These are phyloP conservation scores for Trametopsis cervina DNA, from an alignment of 768 basidiomycete species.

Conservation along the genomic window DNA sequence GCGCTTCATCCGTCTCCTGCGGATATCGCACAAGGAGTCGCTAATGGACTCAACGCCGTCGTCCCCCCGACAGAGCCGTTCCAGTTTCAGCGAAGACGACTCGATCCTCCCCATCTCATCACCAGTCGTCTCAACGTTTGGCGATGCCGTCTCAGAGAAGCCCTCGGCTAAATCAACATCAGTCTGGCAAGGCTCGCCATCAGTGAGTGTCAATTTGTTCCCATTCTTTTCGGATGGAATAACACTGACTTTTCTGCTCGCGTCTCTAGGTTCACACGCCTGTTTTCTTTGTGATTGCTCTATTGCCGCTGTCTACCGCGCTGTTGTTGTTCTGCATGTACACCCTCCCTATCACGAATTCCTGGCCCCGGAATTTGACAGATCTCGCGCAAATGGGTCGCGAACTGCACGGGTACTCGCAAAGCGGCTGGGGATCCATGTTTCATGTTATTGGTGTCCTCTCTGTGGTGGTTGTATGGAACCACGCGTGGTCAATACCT, in stretches of 20 bases:
- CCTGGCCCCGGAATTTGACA: constrained; percentile 69
- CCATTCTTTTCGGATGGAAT: neutral
- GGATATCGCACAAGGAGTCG: constrained; percentile 34
- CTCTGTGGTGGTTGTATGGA: constrained; percentile 84
- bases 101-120: constrained; percentile 50
- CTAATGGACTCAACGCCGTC: constrained; percentile 38
- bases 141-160: constrained; percentile 36
- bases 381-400: constrained; percentile 72
- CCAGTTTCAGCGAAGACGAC: constrained; percentile 33
- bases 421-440: constrained; percentile 54
- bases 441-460: constrained; percentile 80
- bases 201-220: constrained; percentile 26
- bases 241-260: neutral
- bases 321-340: constrained; percentile 38
- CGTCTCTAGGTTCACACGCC: constrained; percentile 44
- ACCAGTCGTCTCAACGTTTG: constrained; percentile 39
- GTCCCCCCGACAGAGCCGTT: constrained; percentile 32
- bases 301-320: constrained; percentile 63
- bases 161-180: constrained; percentile 24
- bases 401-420: constrained; percentile 73
- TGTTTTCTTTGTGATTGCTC: constrained; percentile 59
- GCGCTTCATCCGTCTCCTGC: constrained; percentile 47
- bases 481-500: constrained; percentile 95
- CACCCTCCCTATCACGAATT: constrained; percentile 61
- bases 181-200: constrained; percentile 32